These are phyloP conservation scores for Exophiala spinifera DNA, from an alignment of 2,329 filamentous ascomycete genomes.

Conservation along the genomic window DNA sequence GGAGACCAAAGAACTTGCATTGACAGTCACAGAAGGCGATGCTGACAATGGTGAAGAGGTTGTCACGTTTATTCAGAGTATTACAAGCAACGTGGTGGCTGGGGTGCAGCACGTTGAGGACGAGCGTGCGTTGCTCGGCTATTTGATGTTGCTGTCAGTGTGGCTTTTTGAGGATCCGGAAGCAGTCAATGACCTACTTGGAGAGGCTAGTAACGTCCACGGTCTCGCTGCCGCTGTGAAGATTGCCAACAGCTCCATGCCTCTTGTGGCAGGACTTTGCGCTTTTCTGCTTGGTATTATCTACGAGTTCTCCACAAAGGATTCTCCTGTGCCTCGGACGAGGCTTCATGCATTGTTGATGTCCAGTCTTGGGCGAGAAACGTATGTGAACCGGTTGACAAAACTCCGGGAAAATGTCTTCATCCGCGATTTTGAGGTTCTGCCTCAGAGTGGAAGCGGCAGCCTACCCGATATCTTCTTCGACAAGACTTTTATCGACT, in stretches of 20 bases:
- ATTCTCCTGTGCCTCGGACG: slow-evolving; percentile 81
- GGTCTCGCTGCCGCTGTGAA: slow-evolving; percentile 74
- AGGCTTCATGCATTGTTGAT: slow-evolving; percentile 76
- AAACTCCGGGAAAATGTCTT: slow-evolving; percentile 73
- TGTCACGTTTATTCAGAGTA: slow-evolving; percentile 85
- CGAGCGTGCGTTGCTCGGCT: slow-evolving; percentile 74
- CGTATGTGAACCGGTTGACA: slow-evolving; percentile 77
- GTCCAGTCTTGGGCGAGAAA: slow-evolving; percentile 75
- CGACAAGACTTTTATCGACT: slow-evolving; percentile 82
- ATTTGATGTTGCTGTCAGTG: slow-evolving; percentile 80
- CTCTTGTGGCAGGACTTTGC: slow-evolving; percentile 75
- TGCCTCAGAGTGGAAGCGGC: slow-evolving; percentile 60
- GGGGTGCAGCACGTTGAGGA: slow-evolving; percentile 75
- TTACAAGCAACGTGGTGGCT: slow-evolving; percentile 80
- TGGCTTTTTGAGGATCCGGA: slow-evolving; percentile 93
- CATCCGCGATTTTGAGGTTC: slow-evolving; percentile 85
- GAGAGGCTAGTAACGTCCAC: slow-evolving; percentile 89
- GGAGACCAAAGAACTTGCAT: slow-evolving; percentile 73
- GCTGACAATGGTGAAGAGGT: slow-evolving; percentile 88
- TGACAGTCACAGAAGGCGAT: slow-evolving; percentile 84
- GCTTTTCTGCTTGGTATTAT: slow-evolving; percentile 80
- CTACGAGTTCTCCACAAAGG: slow-evolving; percentile 97
- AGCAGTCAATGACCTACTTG: slow-evolving; percentile 87
- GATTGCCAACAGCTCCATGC: slow-evolving; percentile 57
- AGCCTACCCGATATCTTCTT: slow-evolving; percentile 78